Conservation (phyloP, 2,329 filamentous ascomycete species). For the Emergomyces africanus region DNA sequence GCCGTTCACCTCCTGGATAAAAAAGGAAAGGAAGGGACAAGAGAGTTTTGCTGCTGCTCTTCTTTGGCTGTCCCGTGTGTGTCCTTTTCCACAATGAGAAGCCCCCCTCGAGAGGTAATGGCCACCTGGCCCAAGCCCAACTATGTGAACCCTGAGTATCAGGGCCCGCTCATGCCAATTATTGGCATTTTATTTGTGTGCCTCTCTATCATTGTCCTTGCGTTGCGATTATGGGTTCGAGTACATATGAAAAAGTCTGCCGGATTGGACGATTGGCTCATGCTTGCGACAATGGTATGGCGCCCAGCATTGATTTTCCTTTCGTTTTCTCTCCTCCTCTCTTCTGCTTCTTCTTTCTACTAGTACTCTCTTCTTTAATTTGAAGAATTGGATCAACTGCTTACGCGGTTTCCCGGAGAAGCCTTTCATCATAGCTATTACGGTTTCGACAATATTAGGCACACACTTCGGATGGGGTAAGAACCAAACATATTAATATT, state of each 20-base stretch:
- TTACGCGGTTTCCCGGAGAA: not conserved
- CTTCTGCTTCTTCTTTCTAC: not conserved
- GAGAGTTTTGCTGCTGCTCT: not conserved
- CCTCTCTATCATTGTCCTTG: conserved; percentile 13
- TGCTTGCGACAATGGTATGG: conserved; percentile 11
- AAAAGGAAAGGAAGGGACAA: not conserved
- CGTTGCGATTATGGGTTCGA: conserved; percentile 12
- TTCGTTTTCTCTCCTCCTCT: not conserved
- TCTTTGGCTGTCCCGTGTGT: not conserved
- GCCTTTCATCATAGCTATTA: conserved; percentile 7
- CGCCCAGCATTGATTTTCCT: not conserved
- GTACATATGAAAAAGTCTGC: conserved; percentile 9
- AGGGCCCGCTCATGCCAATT: conserved; percentile 16
- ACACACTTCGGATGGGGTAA: conserved; percentile 12
- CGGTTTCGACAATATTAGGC: conserved; percentile 8
- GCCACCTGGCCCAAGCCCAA: conserved; percentile 20
- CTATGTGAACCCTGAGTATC: conserved; percentile 17
- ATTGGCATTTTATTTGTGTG: conserved; percentile 15
- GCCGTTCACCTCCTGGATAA: no score
- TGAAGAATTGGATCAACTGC: not conserved
- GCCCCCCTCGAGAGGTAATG: conserved; percentile 10
- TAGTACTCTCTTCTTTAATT: not conserved
- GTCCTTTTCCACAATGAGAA: conserved; percentile 6
- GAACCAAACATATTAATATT: not conserved
- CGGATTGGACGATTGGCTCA: conserved; percentile 14